Percentiles rank a stretch among this genome's conserved stretches.
Conservation (phyloP, 371 early-diverging fungal species). For the Zopfochytrium polystomum region DNA sequence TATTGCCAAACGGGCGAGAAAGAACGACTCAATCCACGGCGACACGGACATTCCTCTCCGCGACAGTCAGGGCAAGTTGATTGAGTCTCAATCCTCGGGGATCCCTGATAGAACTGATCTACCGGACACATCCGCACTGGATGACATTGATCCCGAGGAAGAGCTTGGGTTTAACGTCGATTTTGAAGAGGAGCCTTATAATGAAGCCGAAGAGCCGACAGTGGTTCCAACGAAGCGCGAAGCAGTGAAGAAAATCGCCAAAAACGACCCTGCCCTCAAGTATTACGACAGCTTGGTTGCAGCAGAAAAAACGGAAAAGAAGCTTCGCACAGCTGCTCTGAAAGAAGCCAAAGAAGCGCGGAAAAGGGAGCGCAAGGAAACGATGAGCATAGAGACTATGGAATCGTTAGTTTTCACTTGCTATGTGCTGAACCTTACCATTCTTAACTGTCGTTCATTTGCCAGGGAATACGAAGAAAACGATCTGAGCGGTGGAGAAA, state of each 20-base stretch:
- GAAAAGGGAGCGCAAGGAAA: constrained; percentile 5
- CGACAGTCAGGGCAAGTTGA: constrained; percentile 33
- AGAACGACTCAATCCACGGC: constrained; percentile 9
- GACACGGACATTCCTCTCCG: constrained; percentile 40
- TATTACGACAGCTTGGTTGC: constrained; percentile 6
- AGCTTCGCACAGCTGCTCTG: constrained; percentile 4
- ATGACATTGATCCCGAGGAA: constrained; percentile 4
- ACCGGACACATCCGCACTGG: no score
- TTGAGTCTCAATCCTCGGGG: constrained; percentile 5
- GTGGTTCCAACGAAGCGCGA: not conserved
- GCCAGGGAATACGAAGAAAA: constrained; percentile 24
- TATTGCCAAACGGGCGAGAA: constrained; percentile 34
- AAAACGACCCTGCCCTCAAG: constrained; percentile 7
- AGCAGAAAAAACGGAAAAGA: constrained; percentile 15
- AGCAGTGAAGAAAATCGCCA: not conserved
- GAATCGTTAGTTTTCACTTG: not conserved
- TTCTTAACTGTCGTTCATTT: not conserved
- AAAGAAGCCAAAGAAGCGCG: constrained; percentile 12
- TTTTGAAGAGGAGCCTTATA: constrained; percentile 9
- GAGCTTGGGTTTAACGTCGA: not conserved
- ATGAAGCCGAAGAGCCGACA: not conserved
- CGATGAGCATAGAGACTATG: not conserved
- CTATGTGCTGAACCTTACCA: not conserved
- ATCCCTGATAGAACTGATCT: no score
- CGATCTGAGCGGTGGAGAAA: constrained; percentile 40